phyloP scores from a whole-genome alignment of 352 stramenopile species.

The Pythium aquatile region DNA sequence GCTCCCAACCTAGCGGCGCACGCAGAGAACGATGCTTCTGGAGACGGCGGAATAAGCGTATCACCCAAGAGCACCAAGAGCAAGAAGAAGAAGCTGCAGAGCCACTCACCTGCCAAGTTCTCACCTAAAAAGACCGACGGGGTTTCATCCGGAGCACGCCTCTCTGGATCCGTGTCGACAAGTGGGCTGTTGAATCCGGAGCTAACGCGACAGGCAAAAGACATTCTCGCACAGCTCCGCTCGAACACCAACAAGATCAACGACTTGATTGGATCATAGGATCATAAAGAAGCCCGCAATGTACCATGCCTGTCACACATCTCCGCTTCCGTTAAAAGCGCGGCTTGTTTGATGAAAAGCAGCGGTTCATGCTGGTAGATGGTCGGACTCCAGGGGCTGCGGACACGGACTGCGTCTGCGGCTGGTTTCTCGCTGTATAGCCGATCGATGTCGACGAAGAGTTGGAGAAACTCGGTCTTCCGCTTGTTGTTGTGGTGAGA shows the following conservation, averaged over 20 bases:
- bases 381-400: background rate
- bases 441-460: background rate
- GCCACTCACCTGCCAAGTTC: constrained; percentile 13
- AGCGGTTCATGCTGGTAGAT: background rate
- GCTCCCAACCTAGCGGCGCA: constrained; percentile 10
- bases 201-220: constrained; percentile 51
- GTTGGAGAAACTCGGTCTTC: background rate
- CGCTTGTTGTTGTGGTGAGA: constrained; percentile 17
- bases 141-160: constrained; percentile 4
- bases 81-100: constrained; percentile 9
- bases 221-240: constrained; percentile 57
- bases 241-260: constrained; percentile 78
- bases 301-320: background rate
- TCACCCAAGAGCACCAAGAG: background rate
- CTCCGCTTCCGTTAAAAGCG: background rate
- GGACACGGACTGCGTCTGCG: background rate
- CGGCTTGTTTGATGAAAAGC: constrained; percentile 1
- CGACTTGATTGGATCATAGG: constrained; percentile 45
- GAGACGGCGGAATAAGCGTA: background rate
- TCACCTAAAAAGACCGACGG: constrained; percentile 6
- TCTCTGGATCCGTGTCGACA: constrained; percentile 22
- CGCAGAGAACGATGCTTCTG: background rate
- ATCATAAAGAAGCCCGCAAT: background rate
- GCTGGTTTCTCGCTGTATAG: background rate
- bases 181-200: constrained; percentile 48